Base-by-base conservation (phyloP, 2,329 filamentous ascomycete genomes). In the Grosmannia serpens region DNA sequence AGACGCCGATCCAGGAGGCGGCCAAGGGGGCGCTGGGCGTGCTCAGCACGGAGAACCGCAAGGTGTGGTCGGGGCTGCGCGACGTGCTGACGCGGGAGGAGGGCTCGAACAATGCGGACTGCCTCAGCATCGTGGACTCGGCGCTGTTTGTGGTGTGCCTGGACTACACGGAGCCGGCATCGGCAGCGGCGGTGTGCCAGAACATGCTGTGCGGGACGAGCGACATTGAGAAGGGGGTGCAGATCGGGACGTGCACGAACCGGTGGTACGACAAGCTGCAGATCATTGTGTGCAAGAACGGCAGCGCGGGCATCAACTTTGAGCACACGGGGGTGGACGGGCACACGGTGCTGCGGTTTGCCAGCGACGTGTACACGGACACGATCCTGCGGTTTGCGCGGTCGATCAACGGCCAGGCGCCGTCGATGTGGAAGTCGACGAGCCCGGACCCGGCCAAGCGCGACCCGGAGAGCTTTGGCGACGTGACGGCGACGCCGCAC, bases 181-280 rank as follows among this genome's bases (percentile, higher is more conserved):
- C 83, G 53, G 87, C 86, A 1, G 86, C 90, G 0, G 88, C 90
- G 35, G 81, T 97, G n/a, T 96, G 91, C 71, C 91, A 90, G 69
- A 99, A 97, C 71, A 97, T 99, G 92, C 87, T 99, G 15, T 97
- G 94, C 67, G 94, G 94, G 51, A 95, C 91, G 0, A 96, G 87
- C 65, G 86, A 94, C 67, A 86, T 97, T 15, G 88, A 95, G 67
- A 88, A 87, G 68, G 94, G 94, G 5, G 89, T 99, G 2, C 94
- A 99, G 73, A 91, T 96, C 51, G 94, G 94, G 33, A 97, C 94
- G 2, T 99, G 94, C 74, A 96, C 92, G 17, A 99, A 99, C 72
- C 81, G 94, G 62, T 99, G 94, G 94, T 99, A 99, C 68, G 94
- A 99, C 74, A 99, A 99, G 75, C 79, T 99, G 53, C 94, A 99